These are phyloP conservation scores for Geotrichum cucujoidarum DNA, from an alignment of 1,139 yeast genomes.

Conservation along the genomic window DNA sequence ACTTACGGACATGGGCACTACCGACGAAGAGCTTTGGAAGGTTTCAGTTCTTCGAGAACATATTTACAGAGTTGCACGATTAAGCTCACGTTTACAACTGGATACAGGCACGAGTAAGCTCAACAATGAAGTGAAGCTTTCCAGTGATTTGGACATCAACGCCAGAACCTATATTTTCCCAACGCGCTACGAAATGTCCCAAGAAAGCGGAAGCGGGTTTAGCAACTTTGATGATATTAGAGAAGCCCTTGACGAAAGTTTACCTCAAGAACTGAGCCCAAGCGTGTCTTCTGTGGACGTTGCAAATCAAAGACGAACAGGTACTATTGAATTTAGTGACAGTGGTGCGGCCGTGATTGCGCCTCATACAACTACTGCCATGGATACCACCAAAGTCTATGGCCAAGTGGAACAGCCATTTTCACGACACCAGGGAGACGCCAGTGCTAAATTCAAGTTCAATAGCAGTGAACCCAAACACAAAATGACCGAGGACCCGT, in stretches of 20 bases:
- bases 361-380: slow-evolving; percentile 24
- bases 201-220: background rate
- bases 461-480: background rate
- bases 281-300: background rate
- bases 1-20: slow-evolving; percentile 64
- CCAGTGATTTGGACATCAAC: slow-evolving; percentile 1
- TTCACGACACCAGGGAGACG: background rate
- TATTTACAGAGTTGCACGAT: slow-evolving; percentile 53
- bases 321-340: slow-evolving; percentile 10
- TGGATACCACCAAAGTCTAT: slow-evolving; percentile 29
- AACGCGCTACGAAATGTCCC: background rate
- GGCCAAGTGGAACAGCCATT: slow-evolving; percentile 27
- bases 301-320: background rate
- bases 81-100: slow-evolving; percentile 22
- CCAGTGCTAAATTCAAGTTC: slow-evolving; percentile 1
- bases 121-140: slow-evolving; percentile 4
- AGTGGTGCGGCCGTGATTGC: slow-evolving; percentile 17
- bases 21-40: slow-evolving; percentile 77
- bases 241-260: slow-evolving; percentile 1
- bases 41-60: slow-evolving; percentile 64
- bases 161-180: background rate
- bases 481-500: slow-evolving; percentile 54
- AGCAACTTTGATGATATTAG: slow-evolving; percentile 15
- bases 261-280: background rate
- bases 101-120: slow-evolving; percentile 3